These are phyloP conservation scores for Xeromyces bisporus DNA, from an alignment of 495 filamentous ascomycete species.

Conservation along the genomic window DNA sequence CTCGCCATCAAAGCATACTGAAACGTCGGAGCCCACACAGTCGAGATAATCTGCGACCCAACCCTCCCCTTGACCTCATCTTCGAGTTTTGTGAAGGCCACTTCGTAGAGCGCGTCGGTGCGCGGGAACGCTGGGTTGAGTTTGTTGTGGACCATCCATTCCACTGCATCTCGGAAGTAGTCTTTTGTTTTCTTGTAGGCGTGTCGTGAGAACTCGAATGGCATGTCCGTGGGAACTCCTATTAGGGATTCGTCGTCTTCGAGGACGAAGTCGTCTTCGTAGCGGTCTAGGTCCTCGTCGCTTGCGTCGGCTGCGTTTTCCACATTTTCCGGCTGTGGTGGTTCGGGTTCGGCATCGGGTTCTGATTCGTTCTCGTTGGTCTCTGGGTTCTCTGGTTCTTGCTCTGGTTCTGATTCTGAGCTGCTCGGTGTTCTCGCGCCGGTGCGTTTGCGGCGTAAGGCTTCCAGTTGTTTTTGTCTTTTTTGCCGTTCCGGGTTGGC, in stretches of 20 bases:
- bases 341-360: not conserved
- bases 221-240: slow-evolving; percentile 48
- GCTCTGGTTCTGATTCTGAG: slow-evolving; percentile 13
- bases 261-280: slow-evolving; percentile 55
- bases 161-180: slow-evolving; percentile 61
- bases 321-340: not conserved
- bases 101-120: slow-evolving; percentile 44
- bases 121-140: slow-evolving; percentile 59
- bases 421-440: slow-evolving; percentile 34
- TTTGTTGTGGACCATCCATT: slow-evolving; percentile 68
- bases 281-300: slow-evolving; percentile 34
- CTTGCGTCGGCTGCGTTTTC: slow-evolving; percentile 10
- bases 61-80: slow-evolving; percentile 52
- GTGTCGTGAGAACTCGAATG: slow-evolving; percentile 52
- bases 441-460: slow-evolving; percentile 38
- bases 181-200: slow-evolving; percentile 52
- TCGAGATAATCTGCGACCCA: slow-evolving; percentile 53
- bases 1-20: slow-evolving; percentile 44
- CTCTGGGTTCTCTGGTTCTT: slow-evolving; percentile 12
- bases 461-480: slow-evolving; percentile 31
- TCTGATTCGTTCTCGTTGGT: slow-evolving; percentile 5
- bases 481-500: slow-evolving; percentile 26
- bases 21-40: slow-evolving; percentile 57
- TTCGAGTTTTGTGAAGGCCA: slow-evolving; percentile 60
- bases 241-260: slow-evolving; percentile 48